Percentiles rank a stretch among this genome's conserved stretches.
These are phyloP conservation scores for Euphorbia tirucalli DNA, from an alignment of 345 rosid species.

Conservation along the genomic window DNA sequence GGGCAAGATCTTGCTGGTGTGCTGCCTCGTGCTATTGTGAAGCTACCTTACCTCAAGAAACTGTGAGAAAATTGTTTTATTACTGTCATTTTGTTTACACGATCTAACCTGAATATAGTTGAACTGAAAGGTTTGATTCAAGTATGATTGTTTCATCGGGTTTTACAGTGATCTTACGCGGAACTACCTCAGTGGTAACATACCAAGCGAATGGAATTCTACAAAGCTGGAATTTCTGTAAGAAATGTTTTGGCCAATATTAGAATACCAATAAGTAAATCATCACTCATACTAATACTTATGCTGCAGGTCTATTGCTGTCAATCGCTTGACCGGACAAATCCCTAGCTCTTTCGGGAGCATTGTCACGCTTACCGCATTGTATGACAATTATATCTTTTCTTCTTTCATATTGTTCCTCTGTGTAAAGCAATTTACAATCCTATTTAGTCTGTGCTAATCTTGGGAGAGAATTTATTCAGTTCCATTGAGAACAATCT, in stretches of 20 bases:
- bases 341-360: conserved; percentile 8
- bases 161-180: conserved; percentile 8
- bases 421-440: background rate
- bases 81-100: background rate
- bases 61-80: conserved; percentile 3
- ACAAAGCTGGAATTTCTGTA: conserved; percentile 14
- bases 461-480: background rate
- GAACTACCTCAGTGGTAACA: conserved; percentile 16
- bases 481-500: conserved; percentile 10
- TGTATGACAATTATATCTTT: conserved; percentile 29
- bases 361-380: conserved; percentile 24
- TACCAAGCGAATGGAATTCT: conserved; percentile 21
- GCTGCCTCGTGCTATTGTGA: conserved; percentile 13
- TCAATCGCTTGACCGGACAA: conserved; percentile 6
- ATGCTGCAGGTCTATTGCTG: conserved; percentile 6
- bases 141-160: background rate
- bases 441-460: background rate
- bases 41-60: conserved; percentile 12
- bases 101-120: background rate
- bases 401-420: too few species aligned
- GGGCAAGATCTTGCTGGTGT: conserved; percentile 17
- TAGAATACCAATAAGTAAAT: background rate
- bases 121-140: background rate
- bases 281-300: background rate
- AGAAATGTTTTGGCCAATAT: background rate